These are phyloP conservation scores for Chalciporus pseudorubinellus DNA, from an alignment of 768 basidiomycete species.

Conservation along the genomic window DNA sequence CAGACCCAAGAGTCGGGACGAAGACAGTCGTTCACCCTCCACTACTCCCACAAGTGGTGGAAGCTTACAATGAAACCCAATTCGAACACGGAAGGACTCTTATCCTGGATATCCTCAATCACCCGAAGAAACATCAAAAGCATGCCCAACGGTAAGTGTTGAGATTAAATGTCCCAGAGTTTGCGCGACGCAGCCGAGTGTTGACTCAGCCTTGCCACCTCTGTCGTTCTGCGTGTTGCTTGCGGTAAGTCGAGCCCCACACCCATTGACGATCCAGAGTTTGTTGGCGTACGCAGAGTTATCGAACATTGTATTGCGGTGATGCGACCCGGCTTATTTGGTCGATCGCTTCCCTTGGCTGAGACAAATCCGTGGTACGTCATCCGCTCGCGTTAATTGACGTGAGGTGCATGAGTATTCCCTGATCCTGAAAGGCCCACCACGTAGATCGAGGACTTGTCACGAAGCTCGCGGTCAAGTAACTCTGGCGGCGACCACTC, in stretches of 20 bases:
- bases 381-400: neutral
- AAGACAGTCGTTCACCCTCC: too few species aligned
- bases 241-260: slow-evolving; percentile 36
- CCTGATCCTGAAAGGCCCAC: too few species aligned
- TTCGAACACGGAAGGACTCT: slow-evolving; percentile 34
- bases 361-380: slow-evolving; percentile 39
- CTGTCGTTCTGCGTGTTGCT: slow-evolving; percentile 34
- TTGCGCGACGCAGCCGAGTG: too few species aligned
- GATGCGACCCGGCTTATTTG: slow-evolving; percentile 35
- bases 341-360: slow-evolving; percentile 39
- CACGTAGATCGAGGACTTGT: too few species aligned
- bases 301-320: slow-evolving; percentile 34
- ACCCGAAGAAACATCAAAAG: slow-evolving; percentile 45
- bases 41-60: too few species aligned
- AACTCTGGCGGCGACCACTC: too few species aligned
- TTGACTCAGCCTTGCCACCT: slow-evolving; percentile 25
- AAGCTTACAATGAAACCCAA: slow-evolving; percentile 48
- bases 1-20: too few species aligned
- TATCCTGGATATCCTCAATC: slow-evolving; percentile 29
- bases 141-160: slow-evolving; percentile 42
- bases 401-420: too few species aligned
- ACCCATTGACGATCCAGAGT: slow-evolving; percentile 27
- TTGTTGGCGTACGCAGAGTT: slow-evolving; percentile 33
- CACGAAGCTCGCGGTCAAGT: too few species aligned
- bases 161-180: too few species aligned